Conservation (phyloP, 371 early-diverging fungal genomes). For the Actinomucor elegans region DNA sequence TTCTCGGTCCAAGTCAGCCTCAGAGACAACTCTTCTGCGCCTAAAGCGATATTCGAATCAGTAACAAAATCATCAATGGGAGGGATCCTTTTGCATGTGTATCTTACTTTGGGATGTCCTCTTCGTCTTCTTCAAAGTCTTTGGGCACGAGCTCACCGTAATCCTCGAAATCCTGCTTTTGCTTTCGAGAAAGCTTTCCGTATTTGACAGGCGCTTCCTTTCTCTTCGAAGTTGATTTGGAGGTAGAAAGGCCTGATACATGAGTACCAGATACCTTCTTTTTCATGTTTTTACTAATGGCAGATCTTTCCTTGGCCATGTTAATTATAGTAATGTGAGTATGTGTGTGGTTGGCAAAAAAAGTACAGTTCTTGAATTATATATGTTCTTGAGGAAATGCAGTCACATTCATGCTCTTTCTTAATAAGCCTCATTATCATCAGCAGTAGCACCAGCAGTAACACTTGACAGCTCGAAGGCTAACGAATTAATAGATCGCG, state of each 20-base stretch:
- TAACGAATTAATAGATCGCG: too few relatives aligned
- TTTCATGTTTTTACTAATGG: constrained; percentile 30
- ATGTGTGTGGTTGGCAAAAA: too few relatives aligned
- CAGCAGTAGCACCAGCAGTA: too few relatives aligned
- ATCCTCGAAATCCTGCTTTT: constrained; percentile 62
- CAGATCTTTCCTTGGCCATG: constrained; percentile 29
- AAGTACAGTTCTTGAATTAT: too few relatives aligned
- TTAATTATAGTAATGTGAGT: not conserved
- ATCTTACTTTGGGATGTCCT: constrained; percentile 18
- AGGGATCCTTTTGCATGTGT: not conserved
- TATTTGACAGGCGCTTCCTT: constrained; percentile 39
- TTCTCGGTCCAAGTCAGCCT: constrained; percentile 54
- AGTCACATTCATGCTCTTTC: too few relatives aligned
- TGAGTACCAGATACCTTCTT: constrained; percentile 26
- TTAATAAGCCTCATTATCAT: too few relatives aligned
- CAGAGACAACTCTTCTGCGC: constrained; percentile 48
- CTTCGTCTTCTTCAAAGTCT: constrained; percentile 44
- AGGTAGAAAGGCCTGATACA: constrained; percentile 27
- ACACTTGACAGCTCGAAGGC: too few relatives aligned
- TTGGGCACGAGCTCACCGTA: constrained; percentile 72
- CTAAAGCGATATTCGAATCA: too few relatives aligned
- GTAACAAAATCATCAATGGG: too few relatives aligned
- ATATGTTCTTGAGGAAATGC: too few relatives aligned
- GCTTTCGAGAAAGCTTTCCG: constrained; percentile 51
- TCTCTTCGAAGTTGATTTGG: constrained; percentile 22